Conservation (phyloP, 495 filamentous ascomycete genomes). For the Staphylotrichum longicolle region DNA sequence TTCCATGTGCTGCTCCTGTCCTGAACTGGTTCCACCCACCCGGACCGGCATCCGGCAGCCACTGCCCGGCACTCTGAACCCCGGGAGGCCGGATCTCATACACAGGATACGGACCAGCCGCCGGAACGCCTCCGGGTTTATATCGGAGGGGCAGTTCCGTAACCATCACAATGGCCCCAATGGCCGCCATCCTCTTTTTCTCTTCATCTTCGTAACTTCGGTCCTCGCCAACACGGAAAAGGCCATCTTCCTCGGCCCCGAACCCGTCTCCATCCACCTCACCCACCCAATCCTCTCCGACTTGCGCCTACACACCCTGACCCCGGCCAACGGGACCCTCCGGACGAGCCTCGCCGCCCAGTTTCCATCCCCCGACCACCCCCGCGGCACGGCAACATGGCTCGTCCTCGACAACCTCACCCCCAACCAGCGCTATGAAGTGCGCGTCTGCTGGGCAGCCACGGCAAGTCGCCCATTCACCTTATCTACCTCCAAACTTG, state of each 20-base stretch:
- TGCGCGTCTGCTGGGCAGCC: constrained; percentile 90
- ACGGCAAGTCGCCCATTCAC: constrained; percentile 59
- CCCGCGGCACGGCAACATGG: constrained; percentile 72
- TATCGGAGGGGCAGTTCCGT: no score
- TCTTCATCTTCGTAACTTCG: constrained; percentile 6
- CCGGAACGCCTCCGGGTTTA: no score
- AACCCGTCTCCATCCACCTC: constrained; percentile 49
- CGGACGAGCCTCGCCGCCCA: constrained; percentile 61
- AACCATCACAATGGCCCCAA: background rate
- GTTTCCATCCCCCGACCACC: constrained; percentile 57
- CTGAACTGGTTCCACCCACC: background rate
- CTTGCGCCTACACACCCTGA: constrained; percentile 65
- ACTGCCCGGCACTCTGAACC: constrained; percentile 3
- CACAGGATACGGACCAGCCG: no score
- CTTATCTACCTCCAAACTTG: background rate
- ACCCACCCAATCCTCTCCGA: constrained; percentile 59
- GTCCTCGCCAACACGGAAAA: constrained; percentile 79
- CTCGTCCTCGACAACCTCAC: constrained; percentile 73
- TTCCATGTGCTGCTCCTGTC: background rate
- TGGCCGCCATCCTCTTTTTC: background rate
- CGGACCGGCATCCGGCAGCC: background rate
- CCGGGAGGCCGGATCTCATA: background rate
- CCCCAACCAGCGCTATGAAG: constrained; percentile 78
- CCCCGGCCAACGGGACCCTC: constrained; percentile 44
- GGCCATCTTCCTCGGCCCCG: constrained; percentile 77